Evolutionary conservation across 306 rosid species (phyloP).

Genomic region (Fragaria vesca): DNA sequence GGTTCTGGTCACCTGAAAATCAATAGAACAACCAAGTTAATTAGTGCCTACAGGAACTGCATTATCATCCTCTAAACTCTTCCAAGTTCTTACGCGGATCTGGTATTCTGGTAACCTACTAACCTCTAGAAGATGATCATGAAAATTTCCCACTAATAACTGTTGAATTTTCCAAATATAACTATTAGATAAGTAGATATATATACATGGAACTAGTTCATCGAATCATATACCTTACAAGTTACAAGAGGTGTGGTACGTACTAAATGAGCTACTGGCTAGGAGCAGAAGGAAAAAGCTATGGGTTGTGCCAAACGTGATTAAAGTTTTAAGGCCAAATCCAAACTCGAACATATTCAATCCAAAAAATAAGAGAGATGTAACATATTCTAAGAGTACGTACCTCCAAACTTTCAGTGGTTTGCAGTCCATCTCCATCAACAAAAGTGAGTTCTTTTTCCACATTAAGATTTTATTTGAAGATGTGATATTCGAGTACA

Average conservation of each 20-base stretch:
- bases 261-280: neutral
- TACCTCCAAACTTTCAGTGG: neutral
- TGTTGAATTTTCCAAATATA: neutral
- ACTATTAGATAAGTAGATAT: neutral
- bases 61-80: neutral
- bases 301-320: constrained; percentile 8
- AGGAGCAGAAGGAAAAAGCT: neutral
- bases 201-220: neutral
- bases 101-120: too few species aligned
- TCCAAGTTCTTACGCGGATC: neutral
- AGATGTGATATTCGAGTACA: neutral
- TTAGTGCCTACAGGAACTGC: neutral
- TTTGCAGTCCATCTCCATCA: neutral
- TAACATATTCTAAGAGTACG: neutral
- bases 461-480: neutral
- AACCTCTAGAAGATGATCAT: neutral
- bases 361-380: neutral
- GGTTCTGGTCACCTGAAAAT: constrained; percentile 4
- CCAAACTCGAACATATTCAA: constrained; percentile 12
- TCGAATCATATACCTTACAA: neutral
- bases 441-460: neutral
- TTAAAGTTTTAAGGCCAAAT: neutral
- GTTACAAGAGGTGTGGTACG: neutral
- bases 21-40: neutral
- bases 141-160: neutral